Evolutionary conservation across 129 eudicot species (phyloP).

Genomic region (Centrapalus pauciflorus): DNA sequence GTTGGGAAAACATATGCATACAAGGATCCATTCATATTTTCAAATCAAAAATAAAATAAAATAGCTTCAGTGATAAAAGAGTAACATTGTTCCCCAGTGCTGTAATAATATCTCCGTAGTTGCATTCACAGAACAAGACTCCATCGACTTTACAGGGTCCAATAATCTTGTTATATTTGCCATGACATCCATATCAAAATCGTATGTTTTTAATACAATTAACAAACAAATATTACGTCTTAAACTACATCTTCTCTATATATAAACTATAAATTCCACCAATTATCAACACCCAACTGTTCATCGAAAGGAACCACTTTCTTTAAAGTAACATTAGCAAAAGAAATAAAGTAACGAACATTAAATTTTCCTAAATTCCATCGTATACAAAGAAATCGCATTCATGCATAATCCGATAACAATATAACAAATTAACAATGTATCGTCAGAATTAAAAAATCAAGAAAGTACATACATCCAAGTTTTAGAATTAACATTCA

Average conservation of each 20-base stretch:
- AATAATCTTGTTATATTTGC: background rate
- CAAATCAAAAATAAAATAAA: too few relatives aligned
- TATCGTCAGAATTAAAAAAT: too few relatives aligned
- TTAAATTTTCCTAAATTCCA: background rate
- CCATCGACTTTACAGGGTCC: too few relatives aligned
- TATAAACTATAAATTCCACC: background rate
- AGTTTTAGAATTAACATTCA: background rate
- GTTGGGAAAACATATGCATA: too few relatives aligned
- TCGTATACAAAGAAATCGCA: background rate
- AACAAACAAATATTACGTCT: background rate
- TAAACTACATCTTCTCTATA: background rate
- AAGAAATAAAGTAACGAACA: background rate
- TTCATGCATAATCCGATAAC: background rate
- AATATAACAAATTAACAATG: background rate
- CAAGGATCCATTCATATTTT: too few relatives aligned
- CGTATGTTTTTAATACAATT: background rate
- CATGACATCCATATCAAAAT: background rate
- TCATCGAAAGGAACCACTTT: background rate
- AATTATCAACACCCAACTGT: background rate
- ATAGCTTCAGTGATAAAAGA: too few relatives aligned
- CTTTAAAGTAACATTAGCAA: background rate
- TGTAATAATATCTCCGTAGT: too few relatives aligned
- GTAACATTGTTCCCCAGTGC: too few relatives aligned
- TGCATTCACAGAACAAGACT: too few relatives aligned
- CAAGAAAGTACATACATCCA: background rate